These are phyloP conservation scores for Parasitella parasitica DNA, from an alignment of 371 early-diverging fungal species.

Conservation along the genomic window DNA sequence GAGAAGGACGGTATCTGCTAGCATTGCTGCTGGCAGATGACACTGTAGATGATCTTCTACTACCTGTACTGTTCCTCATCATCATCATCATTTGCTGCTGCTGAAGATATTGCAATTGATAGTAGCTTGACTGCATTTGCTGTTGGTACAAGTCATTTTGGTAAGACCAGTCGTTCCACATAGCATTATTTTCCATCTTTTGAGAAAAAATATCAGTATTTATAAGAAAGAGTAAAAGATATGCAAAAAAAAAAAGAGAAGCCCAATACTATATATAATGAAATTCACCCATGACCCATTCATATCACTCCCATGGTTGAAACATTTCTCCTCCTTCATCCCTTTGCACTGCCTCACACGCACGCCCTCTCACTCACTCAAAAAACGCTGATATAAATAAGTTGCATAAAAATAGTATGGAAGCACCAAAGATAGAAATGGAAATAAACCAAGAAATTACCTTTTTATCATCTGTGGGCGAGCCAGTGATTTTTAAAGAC, in stretches of 20 bases:
- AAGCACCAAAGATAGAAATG: neutral
- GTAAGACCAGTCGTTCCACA: conserved; percentile 15
- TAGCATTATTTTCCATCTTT: neutral
- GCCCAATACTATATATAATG: neutral
- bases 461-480: conserved; percentile 10
- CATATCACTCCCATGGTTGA: neutral
- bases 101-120: conserved; percentile 27
- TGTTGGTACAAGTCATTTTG: conserved; percentile 21
- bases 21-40: conserved; percentile 5
- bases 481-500: conserved; percentile 10
- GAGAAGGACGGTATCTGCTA: neutral
- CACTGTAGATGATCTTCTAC: conserved; percentile 9
- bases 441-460: neutral
- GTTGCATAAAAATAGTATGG: conserved; percentile 2
- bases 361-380: neutral
- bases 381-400: neutral
- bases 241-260: neutral
- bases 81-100: conserved; percentile 25
- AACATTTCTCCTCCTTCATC: too few species aligned
- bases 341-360: neutral
- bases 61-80: conserved; percentile 15
- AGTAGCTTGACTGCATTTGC: conserved; percentile 23
- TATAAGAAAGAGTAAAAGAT: neutral
- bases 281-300: neutral
- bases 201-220: too few species aligned